Percentiles rank a stretch among this genome's conserved stretches.
These are phyloP conservation scores for Penicillium manginii DNA, from an alignment of 495 filamentous ascomycete genomes.

Conservation along the genomic window DNA sequence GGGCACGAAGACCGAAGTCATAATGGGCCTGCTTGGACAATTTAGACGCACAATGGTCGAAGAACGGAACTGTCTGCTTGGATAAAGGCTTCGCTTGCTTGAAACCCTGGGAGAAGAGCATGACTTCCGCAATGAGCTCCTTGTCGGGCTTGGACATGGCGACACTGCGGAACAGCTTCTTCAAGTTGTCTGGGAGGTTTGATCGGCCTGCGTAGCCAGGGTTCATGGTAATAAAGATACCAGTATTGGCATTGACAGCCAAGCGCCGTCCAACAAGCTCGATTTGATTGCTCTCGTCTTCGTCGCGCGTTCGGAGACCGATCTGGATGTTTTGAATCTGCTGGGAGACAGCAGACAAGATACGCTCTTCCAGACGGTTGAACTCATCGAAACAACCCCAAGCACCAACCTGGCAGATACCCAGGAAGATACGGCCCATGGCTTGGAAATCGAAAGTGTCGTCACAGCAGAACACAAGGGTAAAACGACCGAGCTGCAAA, in stretches of 20 bases:
- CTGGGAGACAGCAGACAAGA: conserved; percentile 95
- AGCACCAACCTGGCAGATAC: conserved; percentile 98
- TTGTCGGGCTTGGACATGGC: conserved; percentile 99
- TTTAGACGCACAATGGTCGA: conserved; percentile 79
- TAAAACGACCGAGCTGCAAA: conserved; percentile 95
- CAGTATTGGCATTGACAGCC: conserved; percentile 85
- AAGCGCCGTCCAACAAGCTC: conserved; percentile 91
- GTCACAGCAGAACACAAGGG: conserved; percentile 97
- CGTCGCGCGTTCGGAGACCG: conserved; percentile 78
- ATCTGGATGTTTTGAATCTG: conserved; percentile 99
- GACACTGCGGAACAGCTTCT: conserved; percentile 98
- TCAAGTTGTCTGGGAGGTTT: conserved; percentile 96
- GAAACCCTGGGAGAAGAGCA: conserved; percentile 99
- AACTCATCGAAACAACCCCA: conserved; percentile 99
- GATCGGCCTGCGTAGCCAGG: conserved; percentile 97
- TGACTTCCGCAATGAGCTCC: conserved; percentile 98
- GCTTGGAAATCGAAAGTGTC: conserved; percentile 99
- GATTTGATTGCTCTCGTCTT: conserved; percentile 81
- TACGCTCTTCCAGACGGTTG: conserved; percentile 96
- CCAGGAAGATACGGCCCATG: conserved; percentile 98
- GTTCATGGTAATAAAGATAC: conserved; percentile 99
- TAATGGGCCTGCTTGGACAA: conserved; percentile 98
- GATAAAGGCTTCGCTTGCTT: conserved; percentile 91
- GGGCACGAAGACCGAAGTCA: conserved; percentile 93
- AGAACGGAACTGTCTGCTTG: conserved; percentile 95